Conservation (phyloP, 176 grass and related monocot species). For the Rhynchospora pubera region DNA sequence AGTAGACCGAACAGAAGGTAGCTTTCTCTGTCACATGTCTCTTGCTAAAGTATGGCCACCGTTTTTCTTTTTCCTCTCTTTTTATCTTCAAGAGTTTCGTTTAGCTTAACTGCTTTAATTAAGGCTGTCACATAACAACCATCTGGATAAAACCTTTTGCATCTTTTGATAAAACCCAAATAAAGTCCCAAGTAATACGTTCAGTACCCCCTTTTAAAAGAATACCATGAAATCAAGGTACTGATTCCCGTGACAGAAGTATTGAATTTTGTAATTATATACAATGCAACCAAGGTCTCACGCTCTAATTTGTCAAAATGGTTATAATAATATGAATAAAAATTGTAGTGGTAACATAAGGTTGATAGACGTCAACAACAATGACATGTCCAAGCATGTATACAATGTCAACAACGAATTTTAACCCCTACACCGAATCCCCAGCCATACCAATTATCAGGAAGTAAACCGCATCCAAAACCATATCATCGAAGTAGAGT, state of each 20-base stretch:
- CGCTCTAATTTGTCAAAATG: background rate
- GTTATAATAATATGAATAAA: background rate
- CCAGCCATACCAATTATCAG: no score
- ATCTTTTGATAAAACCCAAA: background rate
- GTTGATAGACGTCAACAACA: background rate
- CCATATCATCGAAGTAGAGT: no score
- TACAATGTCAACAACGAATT: no score
- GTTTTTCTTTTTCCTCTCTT: background rate
- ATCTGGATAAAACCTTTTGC: background rate
- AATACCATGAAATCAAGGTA: background rate
- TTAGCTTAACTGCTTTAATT: slow-evolving; percentile 10
- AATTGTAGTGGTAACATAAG: background rate
- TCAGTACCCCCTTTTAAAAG: background rate
- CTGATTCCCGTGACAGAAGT: background rate
- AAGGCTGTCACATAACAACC: slow-evolving; percentile 14
- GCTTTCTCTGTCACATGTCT: slow-evolving; percentile 10
- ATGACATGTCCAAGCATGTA: background rate
- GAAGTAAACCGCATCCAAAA: no score
- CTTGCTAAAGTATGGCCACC: background rate
- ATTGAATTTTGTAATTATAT: background rate
- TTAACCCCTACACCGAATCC: no score
- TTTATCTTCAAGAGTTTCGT: slow-evolving; percentile 10
- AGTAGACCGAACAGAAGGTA: background rate
- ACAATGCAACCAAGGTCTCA: background rate
- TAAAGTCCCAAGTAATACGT: background rate